Evolutionary conservation across 768 basidiomycete species (phyloP).

Genomic region (Macrolepiota fuliginosa): DNA sequence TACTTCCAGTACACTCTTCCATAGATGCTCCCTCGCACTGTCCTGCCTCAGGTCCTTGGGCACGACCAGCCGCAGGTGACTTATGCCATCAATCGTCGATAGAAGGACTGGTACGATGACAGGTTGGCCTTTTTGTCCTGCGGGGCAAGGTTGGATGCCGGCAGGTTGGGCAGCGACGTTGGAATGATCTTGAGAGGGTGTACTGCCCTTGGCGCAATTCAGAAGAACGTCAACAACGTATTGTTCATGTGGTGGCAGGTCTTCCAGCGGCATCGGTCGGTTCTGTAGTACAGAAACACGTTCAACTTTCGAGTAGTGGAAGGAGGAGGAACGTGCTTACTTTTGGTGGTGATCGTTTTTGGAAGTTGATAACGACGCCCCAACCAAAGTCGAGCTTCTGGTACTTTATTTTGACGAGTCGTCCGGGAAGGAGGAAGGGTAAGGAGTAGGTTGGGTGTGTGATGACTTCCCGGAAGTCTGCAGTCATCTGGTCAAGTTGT

Average conservation of each 20-base stretch:
- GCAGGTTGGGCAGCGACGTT: constrained; percentile 55
- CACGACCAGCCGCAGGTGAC: constrained; percentile 81
- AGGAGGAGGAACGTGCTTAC: constrained; percentile 32
- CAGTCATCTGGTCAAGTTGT: constrained; percentile 85
- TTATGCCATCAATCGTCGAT: constrained; percentile 82
- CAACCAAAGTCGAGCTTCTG: constrained; percentile 91
- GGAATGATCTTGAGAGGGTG: constrained; percentile 57
- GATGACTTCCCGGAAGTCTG: constrained; percentile 89
- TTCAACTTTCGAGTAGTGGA: not conserved
- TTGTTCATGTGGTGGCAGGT: constrained; percentile 79
- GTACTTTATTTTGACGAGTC: constrained; percentile 89
- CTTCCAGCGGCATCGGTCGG: constrained; percentile 65
- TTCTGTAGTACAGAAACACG: constrained; percentile 42
- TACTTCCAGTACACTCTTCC: constrained; percentile 92
- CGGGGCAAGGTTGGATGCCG: constrained; percentile 73
- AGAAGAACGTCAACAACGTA: constrained; percentile 93
- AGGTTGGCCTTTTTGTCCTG: constrained; percentile 73
- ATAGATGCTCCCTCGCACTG: constrained; percentile 73
- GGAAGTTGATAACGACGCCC: constrained; percentile 92
- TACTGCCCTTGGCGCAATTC: constrained; percentile 65
- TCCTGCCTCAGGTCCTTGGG: constrained; percentile 87
- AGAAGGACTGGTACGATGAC: constrained; percentile 88
- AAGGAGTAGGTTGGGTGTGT: constrained; percentile 95
- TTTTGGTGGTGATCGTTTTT: constrained; percentile 84
- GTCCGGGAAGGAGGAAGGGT: constrained; percentile 90